Evolutionary conservation across 345 rosid species (phyloP).

Genomic region (Aquilaria sinensis): DNA sequence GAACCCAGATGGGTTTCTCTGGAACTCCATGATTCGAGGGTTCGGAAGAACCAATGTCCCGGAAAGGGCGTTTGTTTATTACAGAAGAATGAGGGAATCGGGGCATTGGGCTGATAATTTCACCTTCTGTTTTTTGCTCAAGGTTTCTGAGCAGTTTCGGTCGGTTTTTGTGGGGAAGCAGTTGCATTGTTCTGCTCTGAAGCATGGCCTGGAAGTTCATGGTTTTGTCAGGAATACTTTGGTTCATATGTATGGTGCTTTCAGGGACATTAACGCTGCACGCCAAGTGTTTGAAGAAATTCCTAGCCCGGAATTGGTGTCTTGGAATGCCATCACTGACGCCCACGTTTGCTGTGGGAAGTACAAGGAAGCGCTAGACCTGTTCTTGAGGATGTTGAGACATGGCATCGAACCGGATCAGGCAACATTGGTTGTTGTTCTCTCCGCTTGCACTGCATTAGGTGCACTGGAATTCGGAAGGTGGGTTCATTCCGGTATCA

Average conservation of each 20-base stretch:
- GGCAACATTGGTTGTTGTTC: conserved; percentile 27
- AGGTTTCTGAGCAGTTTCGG: conserved; percentile 31
- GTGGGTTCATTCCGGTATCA: conserved; percentile 24
- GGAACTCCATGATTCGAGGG: conserved; percentile 42
- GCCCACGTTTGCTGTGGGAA: conserved; percentile 19
- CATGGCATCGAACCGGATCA: conserved; percentile 26
- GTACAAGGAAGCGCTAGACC: conserved; percentile 19
- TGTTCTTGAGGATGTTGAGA: conserved; percentile 24
- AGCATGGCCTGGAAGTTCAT: conserved; percentile 28
- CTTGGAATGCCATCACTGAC: conserved; percentile 32
- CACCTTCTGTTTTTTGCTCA: conserved; percentile 38
- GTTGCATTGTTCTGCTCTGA: conserved; percentile 33
- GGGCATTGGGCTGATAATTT: conserved; percentile 32
- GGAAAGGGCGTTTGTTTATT: conserved; percentile 20
- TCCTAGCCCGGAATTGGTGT: conserved; percentile 22
- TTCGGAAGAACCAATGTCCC: conserved; percentile 18
- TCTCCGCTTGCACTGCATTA: conserved; percentile 29
- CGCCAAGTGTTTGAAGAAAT: conserved; percentile 33
- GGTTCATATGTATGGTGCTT: conserved; percentile 31
- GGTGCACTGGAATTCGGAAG: conserved; percentile 34
- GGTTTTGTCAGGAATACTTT: conserved; percentile 30
- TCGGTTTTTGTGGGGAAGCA: conserved; percentile 20
- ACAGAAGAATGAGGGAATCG: conserved; percentile 22
- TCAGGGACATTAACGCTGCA: conserved; percentile 17
- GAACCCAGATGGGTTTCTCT: conserved; percentile 40